Conservation (phyloP, 2,329 filamentous ascomycete species). For the Rhinocladiella similis region DNA sequence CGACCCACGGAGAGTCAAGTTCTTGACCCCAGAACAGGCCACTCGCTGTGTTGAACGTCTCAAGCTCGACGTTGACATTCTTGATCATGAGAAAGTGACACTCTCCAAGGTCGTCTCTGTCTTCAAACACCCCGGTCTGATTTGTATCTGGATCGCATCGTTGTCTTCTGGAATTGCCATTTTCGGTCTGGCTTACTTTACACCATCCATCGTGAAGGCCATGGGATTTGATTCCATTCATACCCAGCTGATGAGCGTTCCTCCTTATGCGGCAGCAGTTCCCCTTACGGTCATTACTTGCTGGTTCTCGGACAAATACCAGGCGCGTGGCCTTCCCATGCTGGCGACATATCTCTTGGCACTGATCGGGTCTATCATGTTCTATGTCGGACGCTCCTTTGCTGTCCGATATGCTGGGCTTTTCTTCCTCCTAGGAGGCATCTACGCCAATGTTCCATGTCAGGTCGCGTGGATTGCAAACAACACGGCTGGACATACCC, state of each 20-base stretch:
- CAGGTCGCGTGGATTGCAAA: conserved; percentile 47
- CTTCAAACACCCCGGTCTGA: too few species aligned
- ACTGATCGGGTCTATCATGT: conserved; percentile 38
- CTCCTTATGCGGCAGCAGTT: conserved; percentile 40
- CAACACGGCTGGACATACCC: conserved; percentile 23
- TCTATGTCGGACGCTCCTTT: conserved; percentile 34
- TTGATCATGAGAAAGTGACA: conserved; percentile 43
- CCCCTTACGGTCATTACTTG: conserved; percentile 47
- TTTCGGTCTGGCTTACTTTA: not conserved
- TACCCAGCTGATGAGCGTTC: conserved; percentile 40
- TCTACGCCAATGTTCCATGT: conserved; percentile 23
- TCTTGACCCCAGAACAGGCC: conserved; percentile 39
- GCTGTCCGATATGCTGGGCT: conserved; percentile 39
- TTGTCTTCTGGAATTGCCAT: conserved; percentile 40
- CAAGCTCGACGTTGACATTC: conserved; percentile 35
- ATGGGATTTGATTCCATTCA: conserved; percentile 38
- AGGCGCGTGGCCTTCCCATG: conserved; percentile 35
- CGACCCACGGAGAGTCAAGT: conserved; percentile 35
- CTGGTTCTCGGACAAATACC: conserved; percentile 51
- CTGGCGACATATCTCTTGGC: conserved; percentile 33
- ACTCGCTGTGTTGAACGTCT: conserved; percentile 45
- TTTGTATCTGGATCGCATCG: conserved; percentile 56
- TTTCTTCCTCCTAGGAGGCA: conserved; percentile 36
- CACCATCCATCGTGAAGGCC: conserved; percentile 31
- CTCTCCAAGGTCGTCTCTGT: conserved; percentile 43